Evolutionary conservation across 306 rosid genomes (phyloP), one percentile per base, ranked within the genome.

Genomic region (Prunus fruticosa): DNA sequence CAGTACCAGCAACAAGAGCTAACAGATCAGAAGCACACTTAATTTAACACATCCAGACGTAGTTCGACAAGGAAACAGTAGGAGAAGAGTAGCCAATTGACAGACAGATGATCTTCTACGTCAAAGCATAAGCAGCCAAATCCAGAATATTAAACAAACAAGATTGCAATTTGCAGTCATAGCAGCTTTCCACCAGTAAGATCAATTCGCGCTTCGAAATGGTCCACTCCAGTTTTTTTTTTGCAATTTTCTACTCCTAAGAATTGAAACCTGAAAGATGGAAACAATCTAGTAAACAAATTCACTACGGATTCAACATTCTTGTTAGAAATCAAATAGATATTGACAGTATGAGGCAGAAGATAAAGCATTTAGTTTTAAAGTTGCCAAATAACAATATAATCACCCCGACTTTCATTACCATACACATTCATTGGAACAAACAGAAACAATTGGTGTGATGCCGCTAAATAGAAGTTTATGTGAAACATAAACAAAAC

Each of bases 161-260:
- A 1, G 2, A 27, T 14, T 6, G 66, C 10, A 20, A 23, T 19
- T 25, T 22, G n/a, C 54, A 13, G 11, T 71, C 61, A 51, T 19
- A 38, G 38, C 64, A 34, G 46, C 78, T 76, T 79, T 80, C 76
- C 64, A 68, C 49, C 72, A 62, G 92, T 84, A 88, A 95, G 92
- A 81, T 90, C 86, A 49, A 95, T 72, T 32, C 90, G 84, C 38
- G 96, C 92, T 63, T 93, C 98, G 83, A 92, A 95, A 78, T 90
- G 96, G 80, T 95, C 92, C 60, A 87, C 80, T 38, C 89, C 81
- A 2, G 84, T 81, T 78, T 38, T 69, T 65, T 82, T 81, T 78
- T 83, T 27, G 88, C 72, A 82, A 88, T 65, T 86, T 94, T 73
- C 82, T 79, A 73, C 96, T 86, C 84, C 96, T 82, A 47, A 92